A percentile compares a stretch with the other conserved stretches of the same genome.
These are phyloP conservation scores for Pseudocercospora eumusae DNA, from an alignment of 2,329 filamentous ascomycete genomes.

Conservation along the genomic window DNA sequence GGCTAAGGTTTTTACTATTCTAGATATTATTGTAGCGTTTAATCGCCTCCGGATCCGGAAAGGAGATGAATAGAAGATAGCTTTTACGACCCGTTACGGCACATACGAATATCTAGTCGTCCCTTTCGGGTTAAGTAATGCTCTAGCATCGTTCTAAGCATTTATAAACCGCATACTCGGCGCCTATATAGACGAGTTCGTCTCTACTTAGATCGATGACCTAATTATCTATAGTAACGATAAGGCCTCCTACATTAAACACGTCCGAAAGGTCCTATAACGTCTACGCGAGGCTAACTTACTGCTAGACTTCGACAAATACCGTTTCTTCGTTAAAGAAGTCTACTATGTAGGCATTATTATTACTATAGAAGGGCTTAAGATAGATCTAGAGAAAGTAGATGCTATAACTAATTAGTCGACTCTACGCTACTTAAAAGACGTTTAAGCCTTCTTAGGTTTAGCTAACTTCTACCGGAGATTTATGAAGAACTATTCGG, in stretches of 20 bases:
- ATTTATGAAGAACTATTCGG: background rate
- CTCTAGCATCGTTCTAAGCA: background rate
- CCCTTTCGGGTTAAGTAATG: background rate
- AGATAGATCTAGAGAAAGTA: background rate
- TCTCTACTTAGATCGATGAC: background rate
- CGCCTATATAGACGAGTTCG: no score
- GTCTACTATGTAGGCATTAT: background rate
- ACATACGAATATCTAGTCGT: background rate
- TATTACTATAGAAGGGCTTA: background rate
- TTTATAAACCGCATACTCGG: background rate
- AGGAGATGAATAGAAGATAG: background rate
- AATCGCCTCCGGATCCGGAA: background rate
- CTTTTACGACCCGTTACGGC: background rate
- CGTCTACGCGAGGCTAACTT: background rate
- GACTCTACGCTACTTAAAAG: background rate
- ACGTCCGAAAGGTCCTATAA: background rate
- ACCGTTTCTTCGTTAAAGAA: no score
- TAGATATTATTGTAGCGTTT: background rate
- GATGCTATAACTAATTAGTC: background rate
- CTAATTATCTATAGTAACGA: background rate
- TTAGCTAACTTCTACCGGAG: no score
- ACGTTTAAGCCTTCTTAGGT: constrained; percentile 10
- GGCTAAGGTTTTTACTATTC: background rate
- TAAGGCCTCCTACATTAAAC: background rate
- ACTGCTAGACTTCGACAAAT: background rate